These are phyloP conservation scores for Leccinum sublutescens DNA, from an alignment of 768 basidiomycete species.

Conservation along the genomic window DNA sequence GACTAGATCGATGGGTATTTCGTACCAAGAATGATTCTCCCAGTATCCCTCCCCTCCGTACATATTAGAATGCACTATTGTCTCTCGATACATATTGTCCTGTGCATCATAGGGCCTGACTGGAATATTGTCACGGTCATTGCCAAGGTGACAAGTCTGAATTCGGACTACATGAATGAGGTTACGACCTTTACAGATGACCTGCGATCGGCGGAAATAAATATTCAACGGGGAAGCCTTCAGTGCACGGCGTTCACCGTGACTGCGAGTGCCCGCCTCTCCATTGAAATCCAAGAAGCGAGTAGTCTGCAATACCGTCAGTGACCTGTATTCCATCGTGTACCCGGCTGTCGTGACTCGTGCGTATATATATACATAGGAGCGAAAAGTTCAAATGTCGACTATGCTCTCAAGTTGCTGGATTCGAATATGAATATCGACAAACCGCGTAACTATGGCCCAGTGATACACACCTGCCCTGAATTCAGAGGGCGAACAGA, in stretches of 20 bases:
- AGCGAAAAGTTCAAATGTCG: neutral
- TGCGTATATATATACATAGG: neutral
- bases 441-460: neutral
- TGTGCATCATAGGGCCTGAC: too few relatives aligned
- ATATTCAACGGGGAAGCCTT: too few relatives aligned
- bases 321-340: conserved; percentile 6
- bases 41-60: neutral
- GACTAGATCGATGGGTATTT: neutral
- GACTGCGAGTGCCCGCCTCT: neutral
- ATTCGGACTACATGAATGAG: too few relatives aligned
- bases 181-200: too few relatives aligned
- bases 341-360: conserved; percentile 22
- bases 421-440: neutral
- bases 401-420: neutral
- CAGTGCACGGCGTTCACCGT: too few relatives aligned
- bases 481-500: neutral
- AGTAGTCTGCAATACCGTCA: neutral
- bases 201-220: too few relatives aligned
- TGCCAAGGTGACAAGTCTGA: too few relatives aligned
- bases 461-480: neutral
- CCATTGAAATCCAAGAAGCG: neutral
- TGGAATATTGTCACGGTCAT: too few relatives aligned
- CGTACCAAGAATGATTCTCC: neutral
- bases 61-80: neutral
- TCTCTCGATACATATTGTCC: too few relatives aligned